Evolutionary conservation across 257 asterid species (phyloP), one percentile per base, ranked within the genome.

Genomic region (Solanum chmielewskii): DNA sequence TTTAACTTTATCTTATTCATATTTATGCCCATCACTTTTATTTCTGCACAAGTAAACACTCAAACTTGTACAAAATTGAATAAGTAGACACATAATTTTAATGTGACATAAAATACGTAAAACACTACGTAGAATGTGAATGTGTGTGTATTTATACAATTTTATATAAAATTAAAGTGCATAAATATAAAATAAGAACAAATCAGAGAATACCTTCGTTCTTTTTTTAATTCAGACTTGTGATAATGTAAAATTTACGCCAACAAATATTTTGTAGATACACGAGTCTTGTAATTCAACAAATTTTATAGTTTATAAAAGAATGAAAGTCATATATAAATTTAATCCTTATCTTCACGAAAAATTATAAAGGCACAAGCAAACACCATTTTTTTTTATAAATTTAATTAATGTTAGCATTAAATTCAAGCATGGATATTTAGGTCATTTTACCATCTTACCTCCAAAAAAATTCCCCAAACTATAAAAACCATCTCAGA

Each of bases 371-470:
- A 45, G 3, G 41, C 37, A 80, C 25, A 80, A 45, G 21, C 86
- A 7, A 64, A 71, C 87, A 42, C 25, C 29, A 47, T 8, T 21
- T 25, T 71, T 31, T 31, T 45, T 12, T 0, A 0, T 0, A 0
- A 47, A 76, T 42, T 69, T 69, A 73, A 73, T 69, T 69, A 73
- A 73, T 77, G 74, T 4, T 2, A 39, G 74, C 59, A 86, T 85
- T 85, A 69, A 85, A 71, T 59, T 85, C 44, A 44, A 27, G 12
- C 25, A 77, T 11, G 86, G 91, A 75, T 84, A 87, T 37, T 83
- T 62, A 23, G 82, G 92, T 91, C 91, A 87, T 91, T 88, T 56
- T 70, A 45, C 39, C 31, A 41, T 29, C 29, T 31, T 10, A 12
- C 6, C 16, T 29, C 25, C 70, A 29, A 2, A 60, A 60, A 59